Percentiles rank a stretch among this genome's conserved stretches.
phyloP scores from a whole-genome alignment of 1,284 basidiomycete species.

The Pisolithus thermaeus region DNA sequence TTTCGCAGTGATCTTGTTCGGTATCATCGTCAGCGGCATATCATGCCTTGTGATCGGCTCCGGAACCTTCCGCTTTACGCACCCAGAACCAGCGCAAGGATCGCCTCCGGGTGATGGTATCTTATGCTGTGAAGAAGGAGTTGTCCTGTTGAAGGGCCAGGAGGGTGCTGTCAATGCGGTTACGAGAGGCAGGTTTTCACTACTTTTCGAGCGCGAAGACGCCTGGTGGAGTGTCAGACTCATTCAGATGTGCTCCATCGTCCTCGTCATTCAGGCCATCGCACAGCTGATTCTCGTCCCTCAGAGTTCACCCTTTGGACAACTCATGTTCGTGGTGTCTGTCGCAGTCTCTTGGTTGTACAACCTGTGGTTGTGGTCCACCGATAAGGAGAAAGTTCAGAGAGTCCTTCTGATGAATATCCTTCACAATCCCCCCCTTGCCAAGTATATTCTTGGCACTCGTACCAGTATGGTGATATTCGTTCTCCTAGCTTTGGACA shows the following conservation, averaged over 20 bases:
- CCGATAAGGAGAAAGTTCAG: slow-evolving; percentile 28
- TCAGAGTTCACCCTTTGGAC: slow-evolving; percentile 25
- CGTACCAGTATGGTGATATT: neutral
- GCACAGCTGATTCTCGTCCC: slow-evolving; percentile 28
- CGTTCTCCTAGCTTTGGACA: neutral
- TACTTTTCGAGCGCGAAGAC: slow-evolving; percentile 11
- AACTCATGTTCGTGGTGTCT: slow-evolving; percentile 25
- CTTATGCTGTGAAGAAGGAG: slow-evolving; percentile 13
- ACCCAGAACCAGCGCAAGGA: slow-evolving; percentile 14
- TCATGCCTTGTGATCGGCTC: slow-evolving; percentile 26
- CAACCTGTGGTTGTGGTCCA: slow-evolving; percentile 27
- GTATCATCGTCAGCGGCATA: slow-evolving; percentile 25
- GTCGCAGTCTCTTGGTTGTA: slow-evolving; percentile 28
- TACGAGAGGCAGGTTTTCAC: slow-evolving; percentile 21
- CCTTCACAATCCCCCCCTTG: neutral
- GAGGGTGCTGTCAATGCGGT: slow-evolving; percentile 25
- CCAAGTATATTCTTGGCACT: neutral
- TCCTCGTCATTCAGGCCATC: slow-evolving; percentile 26
- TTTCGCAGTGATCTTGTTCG: slow-evolving; percentile 28
- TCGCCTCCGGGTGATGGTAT: slow-evolving; percentile 22
- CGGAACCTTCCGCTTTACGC: slow-evolving; percentile 11
- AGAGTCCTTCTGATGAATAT: slow-evolving; percentile 10
- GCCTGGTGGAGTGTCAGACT: slow-evolving; percentile 18
- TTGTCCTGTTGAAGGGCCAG: slow-evolving; percentile 22
- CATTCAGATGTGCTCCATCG: slow-evolving; percentile 16